Percentiles rank a stretch among this genome's conserved stretches.
phyloP scores from a whole-genome alignment of 2,329 filamentous ascomycete species.

The Aureobasidium sp. region DNA sequence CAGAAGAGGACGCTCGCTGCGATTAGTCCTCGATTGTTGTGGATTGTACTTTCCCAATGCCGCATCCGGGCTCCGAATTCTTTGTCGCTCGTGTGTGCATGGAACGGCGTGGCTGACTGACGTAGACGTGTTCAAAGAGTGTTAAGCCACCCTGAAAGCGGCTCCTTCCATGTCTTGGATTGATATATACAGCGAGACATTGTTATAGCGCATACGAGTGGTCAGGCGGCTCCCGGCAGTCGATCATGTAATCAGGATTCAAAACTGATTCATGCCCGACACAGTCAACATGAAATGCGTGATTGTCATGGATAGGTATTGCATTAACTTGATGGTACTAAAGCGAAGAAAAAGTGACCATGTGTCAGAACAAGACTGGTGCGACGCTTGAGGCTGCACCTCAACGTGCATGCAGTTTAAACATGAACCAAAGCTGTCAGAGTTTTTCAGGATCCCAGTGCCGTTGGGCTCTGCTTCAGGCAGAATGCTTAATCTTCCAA shows the following conservation, averaged over 20 bases:
- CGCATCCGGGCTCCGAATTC: not conserved
- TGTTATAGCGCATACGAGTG: not conserved
- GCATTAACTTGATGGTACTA: not conserved
- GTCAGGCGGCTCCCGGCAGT: not conserved
- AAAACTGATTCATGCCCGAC: not conserved
- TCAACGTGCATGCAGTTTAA: not conserved
- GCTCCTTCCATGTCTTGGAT: constrained; percentile 2
- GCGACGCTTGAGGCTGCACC: not conserved
- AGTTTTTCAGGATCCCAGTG: not conserved
- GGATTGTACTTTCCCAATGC: not conserved
- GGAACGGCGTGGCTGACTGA: not conserved
- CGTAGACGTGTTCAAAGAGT: not conserved
- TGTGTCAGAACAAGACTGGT: not conserved
- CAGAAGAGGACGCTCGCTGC: too few relatives aligned
- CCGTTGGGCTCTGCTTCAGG: not conserved
- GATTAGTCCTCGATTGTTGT: not conserved
- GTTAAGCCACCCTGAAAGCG: not conserved
- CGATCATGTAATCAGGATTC: not conserved
- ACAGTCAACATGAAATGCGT: not conserved
- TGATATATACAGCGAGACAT: not conserved
- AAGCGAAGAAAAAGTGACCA: not conserved
- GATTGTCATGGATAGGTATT: not conserved
- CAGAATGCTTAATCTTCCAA: not conserved
- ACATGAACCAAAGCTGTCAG: not conserved
- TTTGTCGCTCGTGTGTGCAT: not conserved